Conservation (phyloP, 2,329 filamentous ascomycete species). For the Fusarium palustre region DNA sequence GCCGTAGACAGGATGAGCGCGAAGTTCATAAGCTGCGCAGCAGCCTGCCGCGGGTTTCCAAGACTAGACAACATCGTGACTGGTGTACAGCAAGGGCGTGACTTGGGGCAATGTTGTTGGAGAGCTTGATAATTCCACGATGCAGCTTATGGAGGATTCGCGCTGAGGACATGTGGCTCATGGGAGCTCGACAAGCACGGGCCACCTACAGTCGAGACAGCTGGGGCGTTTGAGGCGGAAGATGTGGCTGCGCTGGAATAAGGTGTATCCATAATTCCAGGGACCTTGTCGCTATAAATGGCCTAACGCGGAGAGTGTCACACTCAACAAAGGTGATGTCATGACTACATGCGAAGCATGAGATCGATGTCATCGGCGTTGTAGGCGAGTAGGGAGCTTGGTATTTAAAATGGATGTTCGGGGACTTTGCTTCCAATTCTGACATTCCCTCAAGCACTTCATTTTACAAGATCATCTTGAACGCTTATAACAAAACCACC, state of each 20-base stretch:
- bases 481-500: background rate
- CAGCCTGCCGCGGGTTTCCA: slow-evolving; percentile 81
- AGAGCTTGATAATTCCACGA: slow-evolving; percentile 37
- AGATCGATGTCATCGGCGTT: slow-evolving; percentile 46
- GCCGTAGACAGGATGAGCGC: slow-evolving; percentile 89
- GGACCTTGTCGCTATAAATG: slow-evolving; percentile 33
- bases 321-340: slow-evolving; percentile 43
- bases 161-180: slow-evolving; percentile 41
- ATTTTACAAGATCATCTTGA: background rate
- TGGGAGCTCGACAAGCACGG: slow-evolving; percentile 36
- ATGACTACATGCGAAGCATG: slow-evolving; percentile 37
- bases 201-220: slow-evolving; percentile 10
- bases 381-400: slow-evolving; percentile 24
- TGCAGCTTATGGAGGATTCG: slow-evolving; percentile 29
- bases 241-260: slow-evolving; percentile 22
- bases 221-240: slow-evolving; percentile 31
- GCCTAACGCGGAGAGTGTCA: slow-evolving; percentile 30
- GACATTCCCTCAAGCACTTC: background rate
- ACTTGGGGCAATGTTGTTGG: slow-evolving; percentile 10
- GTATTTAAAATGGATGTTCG: slow-evolving; percentile 31
- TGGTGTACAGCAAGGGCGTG: background rate
- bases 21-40: slow-evolving; percentile 88
- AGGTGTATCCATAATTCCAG: slow-evolving; percentile 24
- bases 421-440: background rate
- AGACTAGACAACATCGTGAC: slow-evolving; percentile 74